Conservation (phyloP, 2,329 filamentous ascomycete species). For the Penicillium sp. region DNA sequence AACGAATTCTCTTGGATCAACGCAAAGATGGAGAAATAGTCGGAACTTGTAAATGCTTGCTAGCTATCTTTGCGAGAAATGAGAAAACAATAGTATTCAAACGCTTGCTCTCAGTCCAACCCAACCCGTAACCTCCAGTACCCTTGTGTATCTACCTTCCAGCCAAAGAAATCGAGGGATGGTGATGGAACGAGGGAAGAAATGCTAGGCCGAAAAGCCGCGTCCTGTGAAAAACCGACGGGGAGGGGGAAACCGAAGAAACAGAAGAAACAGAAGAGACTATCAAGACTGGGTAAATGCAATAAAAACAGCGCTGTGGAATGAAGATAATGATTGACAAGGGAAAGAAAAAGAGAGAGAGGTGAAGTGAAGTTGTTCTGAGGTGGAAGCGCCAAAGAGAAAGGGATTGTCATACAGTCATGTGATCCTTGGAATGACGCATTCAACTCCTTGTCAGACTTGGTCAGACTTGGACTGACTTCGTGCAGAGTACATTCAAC, state of each 20-base stretch:
- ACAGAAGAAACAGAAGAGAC: background rate
- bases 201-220: background rate
- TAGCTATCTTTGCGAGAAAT: constrained; percentile 38
- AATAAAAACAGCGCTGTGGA: constrained; percentile 1
- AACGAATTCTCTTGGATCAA: constrained; percentile 24
- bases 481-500: background rate
- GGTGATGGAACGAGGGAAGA: background rate
- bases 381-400: background rate
- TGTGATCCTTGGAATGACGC: constrained; percentile 14
- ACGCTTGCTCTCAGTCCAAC: constrained; percentile 26
- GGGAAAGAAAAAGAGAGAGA: background rate
- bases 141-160: constrained; percentile 20
- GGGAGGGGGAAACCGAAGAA: background rate
- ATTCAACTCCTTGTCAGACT: background rate
- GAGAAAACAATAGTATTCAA: constrained; percentile 29
- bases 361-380: background rate
- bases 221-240: background rate
- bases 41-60: constrained; percentile 40
- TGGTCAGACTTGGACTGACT: background rate
- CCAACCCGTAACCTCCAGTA: constrained; percentile 21
- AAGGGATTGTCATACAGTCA: constrained; percentile 12
- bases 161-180: background rate
- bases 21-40: constrained; percentile 30
- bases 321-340: background rate
- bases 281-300: constrained; percentile 2